Evolutionary conservation across 2,329 filamentous ascomycete genomes (phyloP).

Genomic region (Botryotinia convoluta): DNA sequence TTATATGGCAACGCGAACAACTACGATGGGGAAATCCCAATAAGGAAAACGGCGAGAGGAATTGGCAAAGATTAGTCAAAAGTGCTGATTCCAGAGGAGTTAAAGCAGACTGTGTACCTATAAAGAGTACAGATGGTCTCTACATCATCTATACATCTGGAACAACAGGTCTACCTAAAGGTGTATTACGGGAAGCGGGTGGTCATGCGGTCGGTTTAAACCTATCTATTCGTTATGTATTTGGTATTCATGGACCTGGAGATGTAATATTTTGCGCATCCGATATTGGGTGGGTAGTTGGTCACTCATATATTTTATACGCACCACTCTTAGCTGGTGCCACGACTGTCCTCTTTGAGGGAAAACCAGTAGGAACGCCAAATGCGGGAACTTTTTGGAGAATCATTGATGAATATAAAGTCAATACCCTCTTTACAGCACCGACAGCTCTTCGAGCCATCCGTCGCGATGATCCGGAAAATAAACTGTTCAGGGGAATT

Average conservation of each 20-base stretch:
- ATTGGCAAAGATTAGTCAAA: constrained; percentile 75
- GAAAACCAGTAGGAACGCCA: constrained; percentile 89
- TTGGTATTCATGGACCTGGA: constrained; percentile 77
- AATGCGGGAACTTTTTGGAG: constrained; percentile 88
- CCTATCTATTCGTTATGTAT: constrained; percentile 78
- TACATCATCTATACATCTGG: constrained; percentile 90
- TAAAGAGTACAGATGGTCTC: constrained; percentile 74
- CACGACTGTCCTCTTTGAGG: constrained; percentile 84
- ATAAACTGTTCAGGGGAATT: constrained; percentile 59
- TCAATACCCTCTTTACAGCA: constrained; percentile 81
- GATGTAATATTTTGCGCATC: constrained; percentile 71
- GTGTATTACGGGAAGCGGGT: constrained; percentile 76
- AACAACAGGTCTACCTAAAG: constrained; percentile 80
- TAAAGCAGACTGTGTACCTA: constrained; percentile 71
- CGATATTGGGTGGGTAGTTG: constrained; percentile 92
- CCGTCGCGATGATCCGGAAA: constrained; percentile 77
- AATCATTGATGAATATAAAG: constrained; percentile 78
- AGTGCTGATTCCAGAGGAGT: constrained; percentile 66
- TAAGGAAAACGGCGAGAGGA: constrained; percentile 65
- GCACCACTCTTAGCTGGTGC: constrained; percentile 82
- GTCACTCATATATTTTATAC: constrained; percentile 85
- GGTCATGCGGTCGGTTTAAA: constrained; percentile 85
- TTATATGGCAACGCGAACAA: constrained; percentile 83
- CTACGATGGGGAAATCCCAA: constrained; percentile 69
- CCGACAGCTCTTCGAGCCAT: constrained; percentile 86